These are phyloP conservation scores for Stephania cephalantha DNA, from an alignment of 164 flowering plant genomes.

Conservation along the genomic window DNA sequence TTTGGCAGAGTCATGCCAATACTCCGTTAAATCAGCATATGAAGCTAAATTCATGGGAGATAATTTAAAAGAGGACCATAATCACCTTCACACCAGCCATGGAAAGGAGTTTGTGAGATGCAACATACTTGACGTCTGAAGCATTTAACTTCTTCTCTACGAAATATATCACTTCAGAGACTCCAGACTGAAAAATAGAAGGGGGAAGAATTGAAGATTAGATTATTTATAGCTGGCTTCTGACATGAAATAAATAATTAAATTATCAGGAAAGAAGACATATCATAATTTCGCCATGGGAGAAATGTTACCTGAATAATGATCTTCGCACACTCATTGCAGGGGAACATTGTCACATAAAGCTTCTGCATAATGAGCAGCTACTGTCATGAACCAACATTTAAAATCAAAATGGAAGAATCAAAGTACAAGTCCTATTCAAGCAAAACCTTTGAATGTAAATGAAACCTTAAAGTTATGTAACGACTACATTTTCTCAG, in stretches of 20 bases:
- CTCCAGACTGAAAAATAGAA: conserved; percentile 65
- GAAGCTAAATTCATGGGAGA: conserved; percentile 90
- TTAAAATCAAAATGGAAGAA: not conserved
- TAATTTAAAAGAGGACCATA: not conserved
- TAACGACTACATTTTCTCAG: not conserved
- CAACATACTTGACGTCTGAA: conserved; percentile 55
- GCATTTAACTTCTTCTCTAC: conserved; percentile 64
- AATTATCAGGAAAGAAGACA: too few species aligned
- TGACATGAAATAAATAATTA: too few species aligned
- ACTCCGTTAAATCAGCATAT: not conserved
- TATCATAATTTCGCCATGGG: not conserved
- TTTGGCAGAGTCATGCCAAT: conserved; percentile 22
- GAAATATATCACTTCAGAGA: conserved; percentile 79
- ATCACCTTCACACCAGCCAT: conserved; percentile 86
- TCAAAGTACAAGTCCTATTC: not conserved
- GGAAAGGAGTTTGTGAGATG: conserved; percentile 71
- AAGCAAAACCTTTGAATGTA: not conserved
- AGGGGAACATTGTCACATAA: conserved; percentile 95
- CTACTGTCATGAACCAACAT: not conserved
- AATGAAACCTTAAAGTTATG: not conserved
- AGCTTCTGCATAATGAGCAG: conserved; percentile 54
- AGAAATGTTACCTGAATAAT: conserved; percentile 66
- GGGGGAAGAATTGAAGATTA: not conserved
- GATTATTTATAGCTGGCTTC: not conserved
- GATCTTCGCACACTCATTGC: conserved; percentile 95